Evolutionary conservation across 1,284 basidiomycete genomes (phyloP).

Genomic region (Butyriboletus appendiculatus): DNA sequence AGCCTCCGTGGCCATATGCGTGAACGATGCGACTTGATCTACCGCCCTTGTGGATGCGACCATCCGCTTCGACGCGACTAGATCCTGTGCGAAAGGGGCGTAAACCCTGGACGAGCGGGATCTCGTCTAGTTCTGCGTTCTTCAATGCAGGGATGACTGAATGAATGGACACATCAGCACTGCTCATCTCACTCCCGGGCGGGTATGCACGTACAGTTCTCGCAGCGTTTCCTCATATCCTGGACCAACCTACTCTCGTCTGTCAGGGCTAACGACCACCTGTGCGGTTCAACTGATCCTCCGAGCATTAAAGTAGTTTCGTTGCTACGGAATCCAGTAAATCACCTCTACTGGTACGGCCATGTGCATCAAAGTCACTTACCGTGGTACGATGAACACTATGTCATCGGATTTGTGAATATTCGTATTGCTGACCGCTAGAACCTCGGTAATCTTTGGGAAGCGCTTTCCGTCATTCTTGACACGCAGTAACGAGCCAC

Average conservation of each 20-base stretch:
- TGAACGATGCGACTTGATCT: not conserved
- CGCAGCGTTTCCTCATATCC: not conserved
- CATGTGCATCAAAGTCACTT: not conserved
- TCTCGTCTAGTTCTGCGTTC: not conserved
- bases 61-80: not conserved
- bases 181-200: not conserved
- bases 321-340: not conserved
- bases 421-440: not conserved
- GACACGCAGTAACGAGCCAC: not conserved
- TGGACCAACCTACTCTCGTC: not conserved
- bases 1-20: not conserved
- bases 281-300: not conserved
- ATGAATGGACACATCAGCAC: not conserved
- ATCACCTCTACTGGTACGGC: not conserved
- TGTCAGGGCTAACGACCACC: not conserved
- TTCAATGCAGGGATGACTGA: not conserved
- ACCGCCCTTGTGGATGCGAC: not conserved
- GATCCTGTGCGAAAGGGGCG: not conserved
- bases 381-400: not conserved
- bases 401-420: not conserved
- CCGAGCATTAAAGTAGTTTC: not conserved
- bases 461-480: not conserved
- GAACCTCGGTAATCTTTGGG: not conserved
- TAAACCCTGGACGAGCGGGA: not conserved
- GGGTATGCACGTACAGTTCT: not conserved